Conservation (phyloP, 2,329 filamentous ascomycete genomes). For the Diplocarpon rosae region DNA sequence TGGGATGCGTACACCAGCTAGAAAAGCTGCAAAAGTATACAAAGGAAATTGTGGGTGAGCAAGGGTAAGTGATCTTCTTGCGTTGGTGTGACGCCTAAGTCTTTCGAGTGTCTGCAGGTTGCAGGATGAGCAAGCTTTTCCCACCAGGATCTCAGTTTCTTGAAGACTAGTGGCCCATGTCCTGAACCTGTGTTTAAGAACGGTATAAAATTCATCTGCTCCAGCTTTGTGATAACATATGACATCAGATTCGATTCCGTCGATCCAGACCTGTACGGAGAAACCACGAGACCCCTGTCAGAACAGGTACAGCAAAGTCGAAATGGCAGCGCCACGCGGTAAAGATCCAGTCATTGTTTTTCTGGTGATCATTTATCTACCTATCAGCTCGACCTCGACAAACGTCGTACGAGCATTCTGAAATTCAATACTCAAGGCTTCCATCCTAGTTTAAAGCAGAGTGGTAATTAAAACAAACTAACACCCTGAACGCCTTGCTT, state of each 20-base stretch:
- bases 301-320: not conserved
- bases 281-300: not conserved
- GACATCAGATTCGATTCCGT: conserved; percentile 14
- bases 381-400: no score
- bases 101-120: no score
- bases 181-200: no score
- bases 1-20: conserved; percentile 41
- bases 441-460: no score
- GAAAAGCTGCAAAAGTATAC: conserved; percentile 44
- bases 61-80: conserved; percentile 25
- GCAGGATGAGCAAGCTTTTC: no score
- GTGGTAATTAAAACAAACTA: not conserved
- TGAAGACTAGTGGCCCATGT: no score
- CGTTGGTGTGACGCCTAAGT: no score
- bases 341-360: no score
- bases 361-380: no score
- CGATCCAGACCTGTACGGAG: conserved; percentile 9
- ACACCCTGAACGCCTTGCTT: conserved; percentile 9
- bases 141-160: no score
- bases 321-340: not conserved
- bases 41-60: conserved; percentile 47
- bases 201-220: not conserved
- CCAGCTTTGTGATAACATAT: not conserved
- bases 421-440: no score
- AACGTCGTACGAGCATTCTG: no score